phyloP scores from a whole-genome alignment of 2,329 filamentous ascomycete genomes.

The Dothideomycetidae sp. region DNA sequence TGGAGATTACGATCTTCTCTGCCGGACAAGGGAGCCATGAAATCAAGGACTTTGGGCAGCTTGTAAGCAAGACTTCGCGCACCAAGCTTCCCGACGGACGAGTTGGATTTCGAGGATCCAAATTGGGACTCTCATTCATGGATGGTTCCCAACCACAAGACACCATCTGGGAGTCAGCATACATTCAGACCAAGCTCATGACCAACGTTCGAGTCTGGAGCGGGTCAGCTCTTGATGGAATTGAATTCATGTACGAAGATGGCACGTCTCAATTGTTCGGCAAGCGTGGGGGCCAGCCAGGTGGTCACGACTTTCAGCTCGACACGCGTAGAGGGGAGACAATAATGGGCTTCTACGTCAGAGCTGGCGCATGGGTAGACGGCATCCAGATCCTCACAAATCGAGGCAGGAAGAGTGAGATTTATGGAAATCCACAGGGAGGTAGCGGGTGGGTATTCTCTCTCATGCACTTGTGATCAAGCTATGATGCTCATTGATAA shows the following conservation, averaged over 20 bases:
- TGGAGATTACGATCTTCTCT: slow-evolving; percentile 63
- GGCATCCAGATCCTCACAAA: slow-evolving; percentile 83
- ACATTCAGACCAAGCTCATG: slow-evolving; percentile 57
- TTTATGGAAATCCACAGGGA: slow-evolving; percentile 69
- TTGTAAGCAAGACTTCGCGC: slow-evolving; percentile 55
- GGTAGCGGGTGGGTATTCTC: slow-evolving; percentile 61
- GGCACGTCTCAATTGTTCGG: slow-evolving; percentile 74
- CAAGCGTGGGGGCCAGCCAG: slow-evolving; percentile 54
- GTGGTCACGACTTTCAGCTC: slow-evolving; percentile 65
- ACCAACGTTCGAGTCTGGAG: slow-evolving; percentile 63
- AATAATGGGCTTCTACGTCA: slow-evolving; percentile 70
- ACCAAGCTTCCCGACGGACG: slow-evolving; percentile 65
- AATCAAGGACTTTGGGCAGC: slow-evolving; percentile 58
- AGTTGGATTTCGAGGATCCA: slow-evolving; percentile 60
- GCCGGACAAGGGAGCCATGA: slow-evolving; percentile 59
- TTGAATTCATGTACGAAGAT: slow-evolving; percentile 92
- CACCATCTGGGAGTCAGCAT: slow-evolving; percentile 56
- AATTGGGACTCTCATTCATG: slow-evolving; percentile 58
- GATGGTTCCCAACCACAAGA: slow-evolving; percentile 57
- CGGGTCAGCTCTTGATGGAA: slow-evolving; percentile 61
- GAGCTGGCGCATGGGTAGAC: slow-evolving; percentile 72
- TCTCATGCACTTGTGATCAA: slow-evolving; percentile 5
- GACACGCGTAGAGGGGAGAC: slow-evolving; percentile 77
- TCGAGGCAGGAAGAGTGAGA: slow-evolving; percentile 66
- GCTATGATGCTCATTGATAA: neutral